These are phyloP conservation scores for Triticum turgidum DNA, from an alignment of 176 grass and related monocot genomes.

Conservation along the genomic window DNA sequence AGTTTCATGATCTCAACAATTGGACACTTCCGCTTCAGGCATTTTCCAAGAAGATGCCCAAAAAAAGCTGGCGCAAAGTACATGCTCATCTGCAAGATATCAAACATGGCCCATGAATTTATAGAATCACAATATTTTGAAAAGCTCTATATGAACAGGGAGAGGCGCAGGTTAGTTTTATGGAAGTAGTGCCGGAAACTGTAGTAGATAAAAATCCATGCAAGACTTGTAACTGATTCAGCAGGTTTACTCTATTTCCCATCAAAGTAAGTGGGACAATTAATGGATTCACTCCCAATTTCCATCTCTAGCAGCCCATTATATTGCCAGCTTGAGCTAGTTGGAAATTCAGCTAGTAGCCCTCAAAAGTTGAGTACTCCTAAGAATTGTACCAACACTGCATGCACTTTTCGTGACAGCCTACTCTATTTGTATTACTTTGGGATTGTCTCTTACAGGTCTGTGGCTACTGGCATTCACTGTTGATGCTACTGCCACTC, in stretches of 20 bases:
- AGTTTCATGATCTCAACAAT: slow-evolving; percentile 73
- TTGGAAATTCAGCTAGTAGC: background rate
- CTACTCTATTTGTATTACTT: slow-evolving; percentile 16
- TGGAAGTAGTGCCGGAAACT: slow-evolving; percentile 1
- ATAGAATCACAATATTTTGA: background rate
- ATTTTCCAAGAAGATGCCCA: slow-evolving; percentile 85
- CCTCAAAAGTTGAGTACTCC: background rate
- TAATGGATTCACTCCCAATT: background rate
- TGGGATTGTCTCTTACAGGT: background rate
- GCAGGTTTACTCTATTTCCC: slow-evolving; percentile 18
- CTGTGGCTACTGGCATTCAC: background rate
- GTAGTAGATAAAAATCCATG: slow-evolving; percentile 1
- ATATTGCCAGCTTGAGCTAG: background rate
- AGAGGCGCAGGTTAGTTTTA: background rate
- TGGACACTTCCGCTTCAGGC: slow-evolving; percentile 63
- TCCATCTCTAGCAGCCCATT: background rate
- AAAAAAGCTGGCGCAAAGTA: slow-evolving; percentile 97
- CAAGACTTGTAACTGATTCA: background rate
- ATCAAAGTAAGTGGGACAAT: background rate
- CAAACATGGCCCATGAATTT: background rate
- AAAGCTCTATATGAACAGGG: background rate
- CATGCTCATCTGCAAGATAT: slow-evolving; percentile 83
- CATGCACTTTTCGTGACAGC: background rate
- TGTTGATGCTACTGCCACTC: background rate
- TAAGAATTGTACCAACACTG: background rate